Evolutionary conservation across 495 filamentous ascomycete species (phyloP).

Genomic region (Glarea lozoyensis): DNA sequence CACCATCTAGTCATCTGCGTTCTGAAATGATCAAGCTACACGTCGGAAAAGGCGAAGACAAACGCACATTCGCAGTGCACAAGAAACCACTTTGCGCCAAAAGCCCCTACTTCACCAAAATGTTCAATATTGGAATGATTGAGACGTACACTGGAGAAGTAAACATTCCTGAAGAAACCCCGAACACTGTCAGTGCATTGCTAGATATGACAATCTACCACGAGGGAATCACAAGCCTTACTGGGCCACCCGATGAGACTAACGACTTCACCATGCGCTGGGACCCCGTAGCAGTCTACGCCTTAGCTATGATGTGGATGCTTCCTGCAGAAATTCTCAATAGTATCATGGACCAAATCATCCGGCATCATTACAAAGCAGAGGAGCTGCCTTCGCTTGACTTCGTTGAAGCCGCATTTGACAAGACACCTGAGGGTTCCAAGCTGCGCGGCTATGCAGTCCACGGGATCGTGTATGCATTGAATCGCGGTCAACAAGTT

Average conservation of each 20-base stretch:
- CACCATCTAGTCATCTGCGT: constrained; percentile 1
- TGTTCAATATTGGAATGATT: not conserved
- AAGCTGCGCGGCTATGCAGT: not conserved
- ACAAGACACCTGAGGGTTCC: not conserved
- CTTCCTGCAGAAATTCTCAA: not conserved
- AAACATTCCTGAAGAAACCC: not conserved
- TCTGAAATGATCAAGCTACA: not conserved
- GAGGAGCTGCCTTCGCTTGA: not conserved
- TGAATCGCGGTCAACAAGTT: too few species aligned
- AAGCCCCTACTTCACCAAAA: constrained; percentile 1
- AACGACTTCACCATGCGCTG: not conserved
- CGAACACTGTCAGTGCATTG: not conserved
- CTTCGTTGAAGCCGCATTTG: not conserved
- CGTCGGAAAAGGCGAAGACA: not conserved
- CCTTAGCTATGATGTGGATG: not conserved
- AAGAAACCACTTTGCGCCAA: not conserved
- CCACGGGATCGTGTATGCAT: too few species aligned
- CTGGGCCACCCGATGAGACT: not conserved
- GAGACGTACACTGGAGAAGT: not conserved
- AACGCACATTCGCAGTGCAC: not conserved
- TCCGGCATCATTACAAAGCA: not conserved
- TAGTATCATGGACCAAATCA: not conserved
- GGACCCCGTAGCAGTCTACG: not conserved
- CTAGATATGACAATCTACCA: not conserved
- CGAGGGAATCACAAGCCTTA: not conserved